Evolutionary conservation across 495 filamentous ascomycete species (phyloP).

Genomic region (Hyphodiscus hymeniophilus): DNA sequence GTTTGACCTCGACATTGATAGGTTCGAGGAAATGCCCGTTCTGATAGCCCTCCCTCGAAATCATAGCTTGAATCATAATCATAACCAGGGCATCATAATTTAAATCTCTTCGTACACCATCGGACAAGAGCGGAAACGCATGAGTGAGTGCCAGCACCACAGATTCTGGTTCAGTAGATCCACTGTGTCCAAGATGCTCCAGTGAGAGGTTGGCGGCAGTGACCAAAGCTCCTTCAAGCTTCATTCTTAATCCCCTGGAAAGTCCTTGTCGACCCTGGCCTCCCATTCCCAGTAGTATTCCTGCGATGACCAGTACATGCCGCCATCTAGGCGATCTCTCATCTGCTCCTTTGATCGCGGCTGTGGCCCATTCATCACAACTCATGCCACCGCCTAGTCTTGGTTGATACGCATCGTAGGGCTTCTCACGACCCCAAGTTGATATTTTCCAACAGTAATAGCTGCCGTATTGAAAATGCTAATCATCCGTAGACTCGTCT

Average conservation of each 20-base stretch:
- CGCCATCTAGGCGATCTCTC: conserved; percentile 80
- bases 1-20: conserved; percentile 67
- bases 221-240: conserved; percentile 67
- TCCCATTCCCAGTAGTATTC: conserved; percentile 77
- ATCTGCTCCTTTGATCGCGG: conserved; percentile 76
- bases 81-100: conserved; percentile 74
- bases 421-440: conserved; percentile 27
- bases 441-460: conserved; percentile 49
- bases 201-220: conserved; percentile 74
- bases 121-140: conserved; percentile 65
- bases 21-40: conserved; percentile 73
- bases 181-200: conserved; percentile 35
- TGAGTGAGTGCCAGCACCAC: conserved; percentile 71
- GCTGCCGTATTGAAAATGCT: conserved; percentile 85
- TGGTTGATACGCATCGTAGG: conserved; percentile 23
- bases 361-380: conserved; percentile 74
- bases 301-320: conserved; percentile 73
- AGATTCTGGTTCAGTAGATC: conserved; percentile 47
- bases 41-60: conserved; percentile 65
- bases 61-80: conserved; percentile 56
- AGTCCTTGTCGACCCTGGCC: conserved; percentile 55
- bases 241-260: conserved; percentile 52
- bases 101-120: conserved; percentile 43
- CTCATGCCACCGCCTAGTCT: conserved; percentile 39
- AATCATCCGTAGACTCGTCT: conserved; percentile 65